These are phyloP conservation scores for Closterium sp. DNA, from an alignment of 139 green algal species.

Conservation along the genomic window DNA sequence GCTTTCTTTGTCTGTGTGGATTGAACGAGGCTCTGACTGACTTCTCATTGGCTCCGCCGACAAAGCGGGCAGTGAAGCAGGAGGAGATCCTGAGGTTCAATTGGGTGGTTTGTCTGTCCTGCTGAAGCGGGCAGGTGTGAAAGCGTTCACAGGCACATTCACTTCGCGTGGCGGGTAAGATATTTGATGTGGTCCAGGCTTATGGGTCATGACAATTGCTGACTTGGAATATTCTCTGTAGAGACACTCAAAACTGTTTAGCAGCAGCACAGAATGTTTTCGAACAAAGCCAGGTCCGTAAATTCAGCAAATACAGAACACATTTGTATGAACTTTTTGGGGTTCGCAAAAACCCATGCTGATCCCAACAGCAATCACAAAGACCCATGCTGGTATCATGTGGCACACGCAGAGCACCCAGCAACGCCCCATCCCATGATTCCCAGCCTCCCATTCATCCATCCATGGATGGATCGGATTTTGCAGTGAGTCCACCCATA, in stretches of 20 bases:
- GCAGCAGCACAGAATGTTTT: too few species aligned
- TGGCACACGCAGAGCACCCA: background rate
- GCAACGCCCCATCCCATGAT: background rate
- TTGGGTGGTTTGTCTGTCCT: background rate
- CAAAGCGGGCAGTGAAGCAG: background rate
- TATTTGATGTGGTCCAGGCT: background rate
- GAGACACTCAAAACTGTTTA: background rate
- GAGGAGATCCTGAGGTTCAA: background rate
- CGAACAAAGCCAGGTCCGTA: too few species aligned
- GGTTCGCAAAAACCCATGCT: background rate
- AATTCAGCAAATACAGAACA: background rate
- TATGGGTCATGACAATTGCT: background rate
- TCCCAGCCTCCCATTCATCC: background rate
- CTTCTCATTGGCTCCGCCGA: background rate
- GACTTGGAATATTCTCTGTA: background rate
- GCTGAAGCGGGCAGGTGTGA: background rate
- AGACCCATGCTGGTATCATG: background rate
- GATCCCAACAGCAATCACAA: too few species aligned
- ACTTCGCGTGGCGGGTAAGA: background rate
- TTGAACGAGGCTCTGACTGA: too few species aligned
- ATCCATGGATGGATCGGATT: background rate
- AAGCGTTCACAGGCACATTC: background rate
- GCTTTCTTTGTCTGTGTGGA: too few species aligned
- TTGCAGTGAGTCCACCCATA: background rate
- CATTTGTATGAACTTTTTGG: background rate